A percentile compares a stretch with the other conserved stretches of the same genome.
Evolutionary conservation across 2,329 filamentous ascomycete species (phyloP).

Genomic region (Shiraia sp.): DNA sequence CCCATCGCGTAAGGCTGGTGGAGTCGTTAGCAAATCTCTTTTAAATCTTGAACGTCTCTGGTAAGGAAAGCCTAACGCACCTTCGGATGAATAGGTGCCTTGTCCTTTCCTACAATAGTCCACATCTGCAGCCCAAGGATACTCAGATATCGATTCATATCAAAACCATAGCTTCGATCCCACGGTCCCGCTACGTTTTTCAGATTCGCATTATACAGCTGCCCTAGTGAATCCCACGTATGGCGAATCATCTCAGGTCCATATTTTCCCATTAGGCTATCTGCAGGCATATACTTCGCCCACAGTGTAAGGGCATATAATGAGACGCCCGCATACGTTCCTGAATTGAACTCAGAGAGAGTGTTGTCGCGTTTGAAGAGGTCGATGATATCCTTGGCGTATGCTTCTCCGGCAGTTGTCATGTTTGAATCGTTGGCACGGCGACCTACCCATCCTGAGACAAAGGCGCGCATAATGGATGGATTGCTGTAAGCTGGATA

Average conservation of each 20-base stretch:
- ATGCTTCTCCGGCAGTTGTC: constrained; percentile 60
- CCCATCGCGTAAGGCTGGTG: constrained; percentile 57
- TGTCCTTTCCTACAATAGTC: constrained; percentile 57
- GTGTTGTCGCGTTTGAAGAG: constrained; percentile 61
- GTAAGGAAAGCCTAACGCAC: constrained; percentile 14
- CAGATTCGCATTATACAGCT: constrained; percentile 62
- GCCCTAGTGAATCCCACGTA: constrained; percentile 57
- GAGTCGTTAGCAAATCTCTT: constrained; percentile 2
- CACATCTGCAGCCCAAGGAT: constrained; percentile 64
- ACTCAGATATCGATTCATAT: constrained; percentile 65
- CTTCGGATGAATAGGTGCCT: constrained; percentile 40
- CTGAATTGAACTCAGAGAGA: constrained; percentile 65
- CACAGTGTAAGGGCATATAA: constrained; percentile 63
- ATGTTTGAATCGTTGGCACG: constrained; percentile 61
- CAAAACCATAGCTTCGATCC: constrained; percentile 66
- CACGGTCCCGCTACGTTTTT: constrained; percentile 67
- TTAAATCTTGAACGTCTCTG: background rate
- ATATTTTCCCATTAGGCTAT: constrained; percentile 58
- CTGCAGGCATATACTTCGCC: constrained; percentile 61
- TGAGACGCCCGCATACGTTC: constrained; percentile 66
- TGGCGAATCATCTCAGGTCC: constrained; percentile 56
- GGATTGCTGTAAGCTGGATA: constrained; percentile 66
- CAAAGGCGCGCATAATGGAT: constrained; percentile 65
- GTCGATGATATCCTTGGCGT: constrained; percentile 60
- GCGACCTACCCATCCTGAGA: constrained; percentile 62